phyloP scores from a whole-genome alignment of 139 green algal species.

The Monoraphidium neglectum region DNA sequence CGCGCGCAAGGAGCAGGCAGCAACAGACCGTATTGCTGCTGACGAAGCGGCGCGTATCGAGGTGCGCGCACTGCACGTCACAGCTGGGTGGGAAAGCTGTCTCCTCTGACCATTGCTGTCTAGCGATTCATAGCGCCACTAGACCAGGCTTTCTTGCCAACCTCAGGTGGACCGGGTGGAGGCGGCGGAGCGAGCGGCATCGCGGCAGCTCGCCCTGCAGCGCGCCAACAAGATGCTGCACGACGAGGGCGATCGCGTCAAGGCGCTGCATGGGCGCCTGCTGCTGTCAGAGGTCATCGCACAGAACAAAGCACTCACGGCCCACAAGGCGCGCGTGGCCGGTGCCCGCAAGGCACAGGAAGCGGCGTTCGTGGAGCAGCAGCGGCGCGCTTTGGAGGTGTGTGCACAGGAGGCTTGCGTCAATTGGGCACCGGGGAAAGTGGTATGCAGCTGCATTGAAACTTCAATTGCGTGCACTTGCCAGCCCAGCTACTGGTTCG shows the following conservation, averaged over 20 bases:
- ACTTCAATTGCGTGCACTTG: too few relatives aligned
- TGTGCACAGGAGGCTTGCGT: too few relatives aligned
- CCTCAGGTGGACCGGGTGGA: conserved; percentile 58
- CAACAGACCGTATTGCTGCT: conserved; percentile 49
- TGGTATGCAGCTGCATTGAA: too few relatives aligned
- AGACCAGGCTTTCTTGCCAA: conserved; percentile 1
- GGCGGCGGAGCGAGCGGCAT: conserved; percentile 52
- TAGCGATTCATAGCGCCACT: not conserved
- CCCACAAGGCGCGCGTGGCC: conserved; percentile 61
- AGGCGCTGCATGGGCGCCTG: conserved; percentile 59
- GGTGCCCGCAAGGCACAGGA: conserved; percentile 58
- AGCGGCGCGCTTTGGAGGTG: conserved; percentile 58
- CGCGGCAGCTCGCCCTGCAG: conserved; percentile 62
- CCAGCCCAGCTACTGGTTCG: too few relatives aligned
- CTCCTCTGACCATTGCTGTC: too few relatives aligned
- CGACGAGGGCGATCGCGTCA: conserved; percentile 66
- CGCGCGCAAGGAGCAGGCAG: conserved; percentile 54
- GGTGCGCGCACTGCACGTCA: conserved; percentile 27
- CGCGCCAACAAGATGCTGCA: conserved; percentile 81
- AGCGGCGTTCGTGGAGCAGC: conserved; percentile 64
- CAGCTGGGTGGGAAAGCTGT: not conserved
- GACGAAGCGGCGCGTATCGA: conserved; percentile 63
- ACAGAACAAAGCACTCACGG: conserved; percentile 65
- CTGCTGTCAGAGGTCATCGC: conserved; percentile 69
- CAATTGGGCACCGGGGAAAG: too few relatives aligned